Evolutionary conservation across 1,284 basidiomycete species (phyloP), one percentile per base, ranked within the genome.

Genomic region (Cystobasidium slooffiae): DNA sequence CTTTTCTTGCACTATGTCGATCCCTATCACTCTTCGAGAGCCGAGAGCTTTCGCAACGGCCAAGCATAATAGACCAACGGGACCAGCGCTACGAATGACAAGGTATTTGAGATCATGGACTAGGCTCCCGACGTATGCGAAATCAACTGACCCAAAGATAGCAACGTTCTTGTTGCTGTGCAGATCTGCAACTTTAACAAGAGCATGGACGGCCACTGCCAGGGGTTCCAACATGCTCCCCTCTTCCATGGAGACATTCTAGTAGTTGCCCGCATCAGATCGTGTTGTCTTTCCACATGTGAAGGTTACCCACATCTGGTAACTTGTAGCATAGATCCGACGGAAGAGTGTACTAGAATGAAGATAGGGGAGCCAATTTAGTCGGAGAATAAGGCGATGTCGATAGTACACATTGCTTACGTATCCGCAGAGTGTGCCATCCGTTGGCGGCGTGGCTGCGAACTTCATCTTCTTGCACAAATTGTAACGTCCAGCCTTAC

Each of bases 1-100:
- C 61, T 95, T 90, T 62, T 86, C 84, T 53, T 88, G 85, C 72
- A 93, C 88, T 77, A 98, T 93, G 81, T 99, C 93, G 76, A 96
- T 87, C 1, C 89, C 92, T 74, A 96, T 87, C 75, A 95, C 86
- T 66, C 90, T 88, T 49, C 86, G 85, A 0, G 92, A 93, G 31
- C 93, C 93, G 68, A 95, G 85, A 3, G 93, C 79, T 72, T 79
- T 79, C 1, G 77, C 75, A 22, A 70, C 68, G n/a, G 92, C 94
- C 89, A 95, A 94, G 81, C 89, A 91, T 46, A 97, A 87, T 20
- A 97, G 86, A 9, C 94, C 94, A 76, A 98, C 92, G 8, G 95
- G 95, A 1, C 96, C 95, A 9, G 86, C 86, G 68, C 94, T 95
- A 79, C 95, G 94, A 73, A 97, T 85, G 31, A 87, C 88, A 76